Percentiles rank a stretch among this genome's conserved stretches.
Conservation (phyloP, 2,329 filamentous ascomycete species). For the Helminthosporium solani region DNA sequence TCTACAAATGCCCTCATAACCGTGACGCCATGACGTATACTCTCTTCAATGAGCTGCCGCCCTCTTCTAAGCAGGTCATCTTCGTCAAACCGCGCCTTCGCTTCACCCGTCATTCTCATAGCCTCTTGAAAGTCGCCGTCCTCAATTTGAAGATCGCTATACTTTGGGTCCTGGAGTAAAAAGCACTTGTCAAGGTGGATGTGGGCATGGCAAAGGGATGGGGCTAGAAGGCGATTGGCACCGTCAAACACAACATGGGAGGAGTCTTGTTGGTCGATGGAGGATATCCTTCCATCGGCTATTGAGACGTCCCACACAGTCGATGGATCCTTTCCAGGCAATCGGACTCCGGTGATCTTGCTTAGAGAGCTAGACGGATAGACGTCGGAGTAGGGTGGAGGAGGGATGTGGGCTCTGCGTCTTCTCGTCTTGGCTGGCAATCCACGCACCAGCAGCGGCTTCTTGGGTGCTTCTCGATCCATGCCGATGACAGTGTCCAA, state of each 20-base stretch:
- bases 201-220: constrained; percentile 69
- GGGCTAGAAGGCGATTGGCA: constrained; percentile 47
- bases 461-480: constrained; percentile 24
- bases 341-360: constrained; percentile 37
- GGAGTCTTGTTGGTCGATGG: constrained; percentile 33
- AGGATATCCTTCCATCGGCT: constrained; percentile 33
- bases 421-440: constrained; percentile 5
- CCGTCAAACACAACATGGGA: constrained; percentile 44
- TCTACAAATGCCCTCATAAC: constrained; percentile 71
- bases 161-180: constrained; percentile 59
- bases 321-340: constrained; percentile 32
- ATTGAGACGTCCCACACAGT: constrained; percentile 43
- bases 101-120: constrained; percentile 57
- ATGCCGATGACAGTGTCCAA: no score
- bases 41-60: constrained; percentile 65
- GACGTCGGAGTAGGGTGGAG: constrained; percentile 15
- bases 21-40: constrained; percentile 64
- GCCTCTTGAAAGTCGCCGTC: constrained; percentile 67
- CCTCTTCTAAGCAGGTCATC: constrained; percentile 66
- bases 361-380: constrained; percentile 18
- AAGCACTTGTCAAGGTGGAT: constrained; percentile 71
- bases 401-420: constrained; percentile 7
- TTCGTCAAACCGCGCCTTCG: constrained; percentile 63
- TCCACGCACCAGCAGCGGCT: constrained; percentile 23
- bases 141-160: constrained; percentile 60